A percentile compares a stretch with the other conserved stretches of the same genome.
Conservation (phyloP, 202 grass and related monocot species). For the Brachypodium distachyon region DNA sequence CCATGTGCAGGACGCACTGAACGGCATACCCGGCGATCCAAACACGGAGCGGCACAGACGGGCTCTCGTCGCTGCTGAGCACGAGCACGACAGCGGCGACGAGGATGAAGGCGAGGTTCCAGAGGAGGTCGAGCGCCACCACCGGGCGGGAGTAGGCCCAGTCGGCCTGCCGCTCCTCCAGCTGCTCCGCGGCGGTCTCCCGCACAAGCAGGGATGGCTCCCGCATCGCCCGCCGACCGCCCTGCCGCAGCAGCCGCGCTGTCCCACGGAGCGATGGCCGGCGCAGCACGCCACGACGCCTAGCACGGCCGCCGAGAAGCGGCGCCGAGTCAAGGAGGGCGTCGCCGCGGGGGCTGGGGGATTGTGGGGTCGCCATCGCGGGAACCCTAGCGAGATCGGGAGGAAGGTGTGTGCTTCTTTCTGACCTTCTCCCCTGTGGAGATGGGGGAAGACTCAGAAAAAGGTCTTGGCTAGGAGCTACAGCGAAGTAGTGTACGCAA, state of each 20-base stretch:
- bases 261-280: conserved; percentile 27
- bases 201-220: conserved; percentile 35
- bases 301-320: conserved; percentile 8
- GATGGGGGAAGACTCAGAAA: neutral
- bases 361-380: conserved; percentile 22
- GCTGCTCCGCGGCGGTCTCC: conserved; percentile 41
- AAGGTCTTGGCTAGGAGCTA: neutral
- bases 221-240: conserved; percentile 18
- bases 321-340: conserved; percentile 16
- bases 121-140: conserved; percentile 47
- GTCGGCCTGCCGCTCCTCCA: conserved; percentile 51
- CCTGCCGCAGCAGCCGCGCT: conserved; percentile 25
- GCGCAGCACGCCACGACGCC: conserved; percentile 16
- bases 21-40: conserved; percentile 49
- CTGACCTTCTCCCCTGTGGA: neutral
- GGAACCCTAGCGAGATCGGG: conserved; percentile 26
- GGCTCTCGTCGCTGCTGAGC: conserved; percentile 29
- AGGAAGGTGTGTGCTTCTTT: neutral
- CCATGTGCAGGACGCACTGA: conserved; percentile 46
- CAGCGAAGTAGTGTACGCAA: too few relatives aligned
- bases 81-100: conserved; percentile 35
- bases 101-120: conserved; percentile 54
- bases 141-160: conserved; percentile 60
- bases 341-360: neutral
- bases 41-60: conserved; percentile 30